Conservation (phyloP, 1,284 basidiomycete species). For the Trametes versicolor region DNA sequence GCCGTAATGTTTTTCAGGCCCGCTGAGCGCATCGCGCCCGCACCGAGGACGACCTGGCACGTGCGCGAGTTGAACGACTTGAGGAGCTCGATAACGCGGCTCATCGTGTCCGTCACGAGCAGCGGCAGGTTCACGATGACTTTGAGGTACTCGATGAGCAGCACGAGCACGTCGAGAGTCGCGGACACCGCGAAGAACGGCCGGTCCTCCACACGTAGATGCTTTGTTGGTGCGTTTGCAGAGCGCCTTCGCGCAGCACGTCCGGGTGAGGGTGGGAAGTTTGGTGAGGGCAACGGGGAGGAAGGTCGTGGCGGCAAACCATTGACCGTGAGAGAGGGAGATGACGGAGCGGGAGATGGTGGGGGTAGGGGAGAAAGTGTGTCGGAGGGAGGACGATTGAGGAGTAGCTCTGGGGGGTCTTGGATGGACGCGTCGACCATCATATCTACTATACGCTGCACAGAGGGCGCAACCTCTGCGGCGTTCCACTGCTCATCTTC, state of each 20-base stretch:
- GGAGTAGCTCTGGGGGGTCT: constrained; percentile 76
- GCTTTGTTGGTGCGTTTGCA: constrained; percentile 61
- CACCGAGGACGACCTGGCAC: constrained; percentile 97
- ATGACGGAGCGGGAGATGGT: constrained; percentile 34
- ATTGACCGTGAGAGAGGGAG: constrained; percentile 39
- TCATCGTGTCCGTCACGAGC: constrained; percentile 95
- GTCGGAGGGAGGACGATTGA: constrained; percentile 41
- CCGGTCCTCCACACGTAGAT: constrained; percentile 85
- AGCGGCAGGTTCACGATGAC: constrained; percentile 90
- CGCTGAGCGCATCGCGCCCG: constrained; percentile 97
- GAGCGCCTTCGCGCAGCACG: constrained; percentile 43
- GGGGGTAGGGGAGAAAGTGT: constrained; percentile 37
- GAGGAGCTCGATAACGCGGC: constrained; percentile 92
- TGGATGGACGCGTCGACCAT: constrained; percentile 86
- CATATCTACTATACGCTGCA: constrained; percentile 79
- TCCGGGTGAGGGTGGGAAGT: constrained; percentile 34
- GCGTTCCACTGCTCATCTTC: constrained; percentile 93
- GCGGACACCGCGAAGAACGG: constrained; percentile 89
- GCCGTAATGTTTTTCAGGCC: constrained; percentile 99
- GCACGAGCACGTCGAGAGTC: constrained; percentile 79
- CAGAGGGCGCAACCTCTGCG: constrained; percentile 71
- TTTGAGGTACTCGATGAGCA: constrained; percentile 88
- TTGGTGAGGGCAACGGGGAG: constrained; percentile 44
- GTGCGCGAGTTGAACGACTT: constrained; percentile 98
- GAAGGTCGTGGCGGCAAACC: constrained; percentile 37